Base-by-base conservation (phyloP, 2,329 filamentous ascomycete genomes). In the Colletotrichum eleusines region DNA sequence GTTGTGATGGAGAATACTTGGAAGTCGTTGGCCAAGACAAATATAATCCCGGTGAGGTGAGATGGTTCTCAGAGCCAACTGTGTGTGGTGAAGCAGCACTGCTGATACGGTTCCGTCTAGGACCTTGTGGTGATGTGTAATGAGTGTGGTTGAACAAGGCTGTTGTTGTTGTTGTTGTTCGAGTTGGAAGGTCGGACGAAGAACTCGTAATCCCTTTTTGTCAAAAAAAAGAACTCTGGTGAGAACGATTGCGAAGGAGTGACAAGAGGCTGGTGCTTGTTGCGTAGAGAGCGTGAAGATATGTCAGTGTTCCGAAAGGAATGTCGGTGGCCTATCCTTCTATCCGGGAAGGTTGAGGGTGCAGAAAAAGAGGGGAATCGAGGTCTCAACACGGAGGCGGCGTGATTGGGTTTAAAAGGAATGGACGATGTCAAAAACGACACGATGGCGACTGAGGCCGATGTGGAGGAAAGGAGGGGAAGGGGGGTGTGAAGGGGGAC, bases 21-120 rank as follows among this genome's bases (percentile, higher is more conserved):
- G 46, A 50, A 60, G 44, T 51, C 48, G 23, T 20, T 66, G 66
- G 42, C 53, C 42, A 31, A 48, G 63, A 54, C 44, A 67, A 53
- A 64, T 64, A 65, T 55, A 46, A 46, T 68, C 66, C 65, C 60
- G n/a, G n/a, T n/a, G n/a, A n/a, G n/a, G 62, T 68, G 64, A 53
- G 63, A 63, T 72, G 69, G 44, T 71, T 74, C 73, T 73, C 66
- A 71, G 70, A 73, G 63, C 63, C 67, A 69, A 65, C 63, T 70
- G 64, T 71, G 66, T 69, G 63, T 63, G 60, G 42, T 67, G 63
- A 60, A 50, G 72, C 73, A 76, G 74, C 75, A 72, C 74, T 73
- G 74, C 75, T 76, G 74, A 73, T 68, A 66, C 63, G 68, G 71
- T 74, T 72, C 73, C 71, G 74, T 74, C 75, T 72, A 76, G 74